Base-by-base conservation (phyloP, 805 yeast genomes). In the Saturnispora saitoi region DNA sequence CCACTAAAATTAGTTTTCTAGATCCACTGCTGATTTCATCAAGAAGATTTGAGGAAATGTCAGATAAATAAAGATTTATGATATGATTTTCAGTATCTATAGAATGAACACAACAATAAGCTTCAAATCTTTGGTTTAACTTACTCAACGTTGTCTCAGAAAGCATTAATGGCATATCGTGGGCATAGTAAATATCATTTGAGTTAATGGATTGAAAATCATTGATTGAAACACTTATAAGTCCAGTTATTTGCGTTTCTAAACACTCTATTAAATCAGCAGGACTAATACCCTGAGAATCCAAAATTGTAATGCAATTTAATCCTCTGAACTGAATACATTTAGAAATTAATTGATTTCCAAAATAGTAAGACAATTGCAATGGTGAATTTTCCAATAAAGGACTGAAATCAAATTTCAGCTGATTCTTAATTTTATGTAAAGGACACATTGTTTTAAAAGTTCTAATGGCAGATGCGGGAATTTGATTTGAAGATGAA, bases 41-140 rank as follows among this genome's bases (percentile, higher is more conserved):
- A 0, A 40, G 31, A 20, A 59, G 48, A 8, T 41, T 37, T 7
- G 54, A 17, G 1, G 59, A 32, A 2, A 67, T 11, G 1, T 42
- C 17, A 0, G 47, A 15, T 1, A 44, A 36, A 55, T 84, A 80
- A 1, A 87, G 45, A 49, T 83, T 80, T 40, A 85, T 56, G 14
- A 66, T 53, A 9, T 66, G 58, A 1, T 64, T 57, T 0, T 51
- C 49, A 0, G 52, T 49, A 54, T 81, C 74, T 11, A 86, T 64
- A 1, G 91, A 83, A 58, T 88, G 96, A 0, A 87, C 70, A 43
- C 86, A 67, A 1, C 76, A 80, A 31, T 83, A 62, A 0, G 86
- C 82, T 17, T 71, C 54, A 51, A 75, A 79, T 3, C 56, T 48
- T 12, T 62, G 28, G 1, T 49, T 48, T 10, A 49, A 46, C n/a